Evolutionary conservation across 2,329 filamentous ascomycete species (phyloP), one percentile per base, ranked within the genome.

Genomic region (Corniculantispora saksenae): DNA sequence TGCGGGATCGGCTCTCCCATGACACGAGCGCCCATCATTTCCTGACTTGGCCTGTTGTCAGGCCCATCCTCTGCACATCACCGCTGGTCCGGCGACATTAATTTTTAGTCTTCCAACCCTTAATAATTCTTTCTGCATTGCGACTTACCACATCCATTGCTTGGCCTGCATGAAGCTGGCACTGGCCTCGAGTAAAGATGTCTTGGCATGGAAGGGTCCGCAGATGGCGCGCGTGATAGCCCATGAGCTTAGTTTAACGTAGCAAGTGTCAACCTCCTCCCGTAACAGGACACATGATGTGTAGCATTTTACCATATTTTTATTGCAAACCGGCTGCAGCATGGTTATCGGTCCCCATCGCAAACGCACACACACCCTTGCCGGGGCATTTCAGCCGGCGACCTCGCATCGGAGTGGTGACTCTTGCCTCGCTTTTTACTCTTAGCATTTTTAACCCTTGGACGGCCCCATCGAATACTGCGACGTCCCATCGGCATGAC

Each of bases 401-500:
- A 51, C 1, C 48, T 50, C 23, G n/a, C 8, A 21, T 23, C 47
- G 47, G 23, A n/a, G 47, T 50, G 47, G n/a, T 50, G 5, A 19
- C 48, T 51, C 25, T 50, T 27, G 12, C 48, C 13, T n/a, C 48
- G 27, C 25, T 51, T 17, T 27, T 40, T 12, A 21, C 35, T 23
- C 13, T 19, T 45, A 25, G n/a, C n/a, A n/a, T n/a, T n/a, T n/a
- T n/a, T n/a, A n/a, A n/a, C n/a, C n/a, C n/a, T n/a, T n/a, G n/a
- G n/a, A n/a, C n/a, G 43, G 29, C 29, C 27, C 27, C 43, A 48
- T 50, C 27, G 57, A 25, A 58, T 60, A 50, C 50, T 60, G 43
- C 27, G 45, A 38, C 43, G 19, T 60, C 43, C 32, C 58, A 54
- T 61, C 59, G 59, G 59, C 35, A 32, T 61, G 32, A 7, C 59